Evolutionary conservation across 192 early-diverging fungal species (phyloP).

Genomic region (Pecoramyces ruminantium): DNA sequence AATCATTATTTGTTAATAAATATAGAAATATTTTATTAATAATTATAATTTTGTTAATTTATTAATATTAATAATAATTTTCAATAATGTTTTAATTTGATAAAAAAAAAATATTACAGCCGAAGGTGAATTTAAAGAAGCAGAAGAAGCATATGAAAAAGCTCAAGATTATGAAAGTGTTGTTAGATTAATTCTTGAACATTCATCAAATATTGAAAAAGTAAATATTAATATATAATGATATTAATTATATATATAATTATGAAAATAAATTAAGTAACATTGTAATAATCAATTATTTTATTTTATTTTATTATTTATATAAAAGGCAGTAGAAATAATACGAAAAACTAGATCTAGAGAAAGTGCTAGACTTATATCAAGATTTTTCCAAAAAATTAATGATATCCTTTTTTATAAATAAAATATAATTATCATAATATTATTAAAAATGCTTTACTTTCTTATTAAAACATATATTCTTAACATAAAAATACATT

Average conservation of each 20-base stretch:
- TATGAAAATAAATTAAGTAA: too few species aligned
- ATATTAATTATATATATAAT: too few species aligned
- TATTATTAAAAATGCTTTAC: too few species aligned
- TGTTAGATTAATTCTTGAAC: conserved; percentile 24
- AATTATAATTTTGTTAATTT: too few species aligned
- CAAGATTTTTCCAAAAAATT: conserved; percentile 23
- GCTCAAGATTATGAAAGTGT: conserved; percentile 29
- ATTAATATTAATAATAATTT: too few species aligned
- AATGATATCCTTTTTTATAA: conserved; percentile 7
- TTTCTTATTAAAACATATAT: too few species aligned
- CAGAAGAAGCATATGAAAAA: conserved; percentile 26
- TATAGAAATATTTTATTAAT: too few species aligned
- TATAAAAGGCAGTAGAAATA: conserved; percentile 11
- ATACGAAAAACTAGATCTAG: conserved; percentile 28
- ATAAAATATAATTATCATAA: too few species aligned
- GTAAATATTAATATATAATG: not conserved
- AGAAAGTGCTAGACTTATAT: conserved; percentile 23
- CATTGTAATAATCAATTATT: too few species aligned
- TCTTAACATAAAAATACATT: not conserved
- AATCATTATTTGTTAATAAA: too few species aligned
- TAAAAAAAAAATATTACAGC: conserved; percentile 10
- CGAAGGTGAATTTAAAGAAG: conserved; percentile 18
- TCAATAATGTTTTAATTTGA: not conserved
- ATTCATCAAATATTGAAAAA: conserved; percentile 24
- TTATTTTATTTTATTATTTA: not conserved